Conservation (phyloP, 805 yeast genomes). For the Starmerella potacharoeniae region DNA sequence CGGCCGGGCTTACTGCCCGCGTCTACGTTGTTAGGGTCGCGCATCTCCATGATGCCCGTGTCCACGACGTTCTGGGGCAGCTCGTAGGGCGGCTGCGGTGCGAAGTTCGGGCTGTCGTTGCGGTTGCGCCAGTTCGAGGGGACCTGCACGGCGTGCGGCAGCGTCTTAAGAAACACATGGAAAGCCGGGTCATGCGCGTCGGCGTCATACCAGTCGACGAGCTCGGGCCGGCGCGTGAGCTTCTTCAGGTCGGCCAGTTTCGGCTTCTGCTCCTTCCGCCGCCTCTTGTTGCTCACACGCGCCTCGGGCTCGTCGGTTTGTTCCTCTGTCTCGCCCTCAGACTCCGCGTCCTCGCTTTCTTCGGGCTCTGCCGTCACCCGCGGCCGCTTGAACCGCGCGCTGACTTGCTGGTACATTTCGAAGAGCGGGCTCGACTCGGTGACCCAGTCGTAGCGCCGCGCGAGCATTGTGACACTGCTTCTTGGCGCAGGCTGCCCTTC, state of each 20-base stretch:
- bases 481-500: not conserved
- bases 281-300: constrained; percentile 7
- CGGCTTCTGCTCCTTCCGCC: constrained; percentile 39
- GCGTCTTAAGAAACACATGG: constrained; percentile 50
- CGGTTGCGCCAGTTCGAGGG: constrained; percentile 80
- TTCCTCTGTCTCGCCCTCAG: not conserved
- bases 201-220: constrained; percentile 78
- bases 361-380: not conserved
- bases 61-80: constrained; percentile 66
- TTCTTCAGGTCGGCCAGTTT: constrained; percentile 61
- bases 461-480: constrained; percentile 6
- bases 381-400: constrained; percentile 10
- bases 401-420: constrained; percentile 14
- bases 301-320: not conserved
- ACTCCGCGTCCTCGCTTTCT: not conserved
- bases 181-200: constrained; percentile 72
- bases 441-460: constrained; percentile 15
- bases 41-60: constrained; percentile 66
- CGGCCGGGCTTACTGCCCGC: constrained; percentile 53
- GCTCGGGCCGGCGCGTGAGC: constrained; percentile 48
- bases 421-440: constrained; percentile 10
- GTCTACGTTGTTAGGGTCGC: constrained; percentile 36
- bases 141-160: constrained; percentile 58
- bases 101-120: constrained; percentile 42
- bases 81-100: constrained; percentile 51